Conservation (phyloP, 495 filamentous ascomycete species). For the Tuber brumale region DNA sequence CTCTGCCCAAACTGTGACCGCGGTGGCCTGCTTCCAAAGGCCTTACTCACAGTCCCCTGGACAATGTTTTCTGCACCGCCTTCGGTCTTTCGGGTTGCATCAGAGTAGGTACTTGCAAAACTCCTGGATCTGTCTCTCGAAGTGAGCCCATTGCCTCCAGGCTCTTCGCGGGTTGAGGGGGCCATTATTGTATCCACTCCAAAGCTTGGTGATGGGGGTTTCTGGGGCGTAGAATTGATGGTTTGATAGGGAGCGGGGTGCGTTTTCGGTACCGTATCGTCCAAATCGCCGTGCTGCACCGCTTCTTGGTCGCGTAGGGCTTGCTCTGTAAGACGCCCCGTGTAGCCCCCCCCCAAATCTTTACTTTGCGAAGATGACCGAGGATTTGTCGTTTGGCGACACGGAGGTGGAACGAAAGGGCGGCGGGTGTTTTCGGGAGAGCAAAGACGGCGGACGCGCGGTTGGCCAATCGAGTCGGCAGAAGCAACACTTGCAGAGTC, state of each 20-base stretch:
- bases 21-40: neutral
- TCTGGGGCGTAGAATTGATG: neutral
- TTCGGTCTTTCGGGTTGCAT: neutral
- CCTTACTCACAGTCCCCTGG: neutral
- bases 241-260: neutral
- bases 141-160: neutral
- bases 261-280: neutral
- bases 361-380: neutral
- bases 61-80: neutral
- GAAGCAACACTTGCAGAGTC: neutral
- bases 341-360: neutral
- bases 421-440: neutral
- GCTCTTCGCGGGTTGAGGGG: neutral
- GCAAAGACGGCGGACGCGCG: neutral
- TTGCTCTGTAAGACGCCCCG: neutral
- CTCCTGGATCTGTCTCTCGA: neutral
- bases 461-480: neutral
- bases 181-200: neutral
- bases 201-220: neutral
- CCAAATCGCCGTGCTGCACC: neutral
- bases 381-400: neutral
- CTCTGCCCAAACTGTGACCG: neutral
- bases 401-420: neutral
- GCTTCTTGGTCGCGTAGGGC: neutral
- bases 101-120: neutral